phyloP scores from a whole-genome alignment of 1,284 basidiomycete species.

The Peniophora sp. region DNA sequence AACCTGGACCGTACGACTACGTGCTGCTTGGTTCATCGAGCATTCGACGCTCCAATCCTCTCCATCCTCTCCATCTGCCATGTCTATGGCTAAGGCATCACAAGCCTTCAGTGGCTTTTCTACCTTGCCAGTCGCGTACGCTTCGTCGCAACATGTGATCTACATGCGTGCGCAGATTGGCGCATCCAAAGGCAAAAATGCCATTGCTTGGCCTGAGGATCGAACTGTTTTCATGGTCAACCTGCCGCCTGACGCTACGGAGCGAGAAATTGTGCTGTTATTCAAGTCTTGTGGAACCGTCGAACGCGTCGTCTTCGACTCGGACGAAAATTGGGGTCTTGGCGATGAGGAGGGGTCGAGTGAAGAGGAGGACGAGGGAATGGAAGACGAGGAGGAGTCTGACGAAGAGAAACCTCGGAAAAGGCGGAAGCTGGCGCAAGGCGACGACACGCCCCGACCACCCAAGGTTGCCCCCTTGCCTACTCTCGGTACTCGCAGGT shows the following conservation, averaged over 20 bases:
- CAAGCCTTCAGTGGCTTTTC: slow-evolving; percentile 12
- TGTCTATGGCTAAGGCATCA: neutral
- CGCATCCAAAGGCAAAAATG: slow-evolving; percentile 14
- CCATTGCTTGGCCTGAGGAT: slow-evolving; percentile 42
- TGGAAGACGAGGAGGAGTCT: slow-evolving; percentile 16
- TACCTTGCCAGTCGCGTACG: slow-evolving; percentile 8
- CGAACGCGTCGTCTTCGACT: slow-evolving; percentile 64
- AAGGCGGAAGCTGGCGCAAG: slow-evolving; percentile 35
- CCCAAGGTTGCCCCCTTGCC: slow-evolving; percentile 41
- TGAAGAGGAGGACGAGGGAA: slow-evolving; percentile 16
- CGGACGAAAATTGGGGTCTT: slow-evolving; percentile 27
- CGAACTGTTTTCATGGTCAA: slow-evolving; percentile 85
- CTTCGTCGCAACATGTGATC: slow-evolving; percentile 7
- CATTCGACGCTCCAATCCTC: too few relatives aligned
- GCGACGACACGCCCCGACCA: slow-evolving; percentile 28
- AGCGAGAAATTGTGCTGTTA: slow-evolving; percentile 63
- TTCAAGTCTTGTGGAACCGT: slow-evolving; percentile 73
- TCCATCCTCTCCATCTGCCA: too few relatives aligned
- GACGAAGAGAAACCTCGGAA: slow-evolving; percentile 34
- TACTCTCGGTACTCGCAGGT: slow-evolving; percentile 37
- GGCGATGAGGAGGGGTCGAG: slow-evolving; percentile 30
- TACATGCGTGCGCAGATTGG: slow-evolving; percentile 11
- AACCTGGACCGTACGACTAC: too few relatives aligned
- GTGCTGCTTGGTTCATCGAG: too few relatives aligned
- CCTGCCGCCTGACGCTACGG: slow-evolving; percentile 77